Evolutionary conservation across 257 asterid genomes (phyloP).

Genomic region (Verbena officinalis): DNA sequence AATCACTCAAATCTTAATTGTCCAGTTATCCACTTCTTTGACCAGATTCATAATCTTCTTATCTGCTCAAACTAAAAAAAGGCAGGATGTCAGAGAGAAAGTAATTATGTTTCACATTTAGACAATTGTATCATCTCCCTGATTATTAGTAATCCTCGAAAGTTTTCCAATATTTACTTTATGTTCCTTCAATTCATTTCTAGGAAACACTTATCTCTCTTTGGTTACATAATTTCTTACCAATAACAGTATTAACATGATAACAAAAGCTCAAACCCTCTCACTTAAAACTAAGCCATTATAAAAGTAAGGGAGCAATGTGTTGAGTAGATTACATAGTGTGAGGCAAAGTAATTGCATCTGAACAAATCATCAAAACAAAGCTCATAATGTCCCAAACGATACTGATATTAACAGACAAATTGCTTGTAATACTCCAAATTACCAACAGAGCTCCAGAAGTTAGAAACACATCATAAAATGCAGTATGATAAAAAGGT

Average conservation of each 20-base stretch:
- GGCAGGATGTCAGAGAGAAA: slow-evolving; percentile 24
- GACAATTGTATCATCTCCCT: slow-evolving; percentile 1
- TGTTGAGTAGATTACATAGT: not conserved
- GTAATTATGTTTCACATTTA: slow-evolving; percentile 5
- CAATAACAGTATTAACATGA: not conserved
- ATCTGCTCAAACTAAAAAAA: slow-evolving; percentile 35
- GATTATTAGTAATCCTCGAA: not conserved
- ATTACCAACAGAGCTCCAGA: not conserved
- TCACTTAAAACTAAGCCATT: slow-evolving; percentile 12
- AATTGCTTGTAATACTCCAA: not conserved
- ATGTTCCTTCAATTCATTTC: not conserved
- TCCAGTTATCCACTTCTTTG: slow-evolving; percentile 1
- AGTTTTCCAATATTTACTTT: not conserved
- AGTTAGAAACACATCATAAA: too few relatives aligned
- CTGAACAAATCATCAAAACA: slow-evolving; percentile 18
- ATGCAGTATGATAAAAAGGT: too few relatives aligned
- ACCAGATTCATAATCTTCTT: slow-evolving; percentile 21
- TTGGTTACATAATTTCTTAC: not conserved
- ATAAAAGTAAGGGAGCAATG: slow-evolving; percentile 2
- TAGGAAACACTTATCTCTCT: not conserved
- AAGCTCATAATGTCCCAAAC: slow-evolving; percentile 15
- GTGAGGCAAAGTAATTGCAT: slow-evolving; percentile 1
- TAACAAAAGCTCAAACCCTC: slow-evolving; percentile 5
- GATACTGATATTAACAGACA: slow-evolving; percentile 1
- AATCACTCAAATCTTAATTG: slow-evolving; percentile 16